phyloP scores from a whole-genome alignment of 2,329 filamentous ascomycete genomes.

The Saccharata proteae region DNA sequence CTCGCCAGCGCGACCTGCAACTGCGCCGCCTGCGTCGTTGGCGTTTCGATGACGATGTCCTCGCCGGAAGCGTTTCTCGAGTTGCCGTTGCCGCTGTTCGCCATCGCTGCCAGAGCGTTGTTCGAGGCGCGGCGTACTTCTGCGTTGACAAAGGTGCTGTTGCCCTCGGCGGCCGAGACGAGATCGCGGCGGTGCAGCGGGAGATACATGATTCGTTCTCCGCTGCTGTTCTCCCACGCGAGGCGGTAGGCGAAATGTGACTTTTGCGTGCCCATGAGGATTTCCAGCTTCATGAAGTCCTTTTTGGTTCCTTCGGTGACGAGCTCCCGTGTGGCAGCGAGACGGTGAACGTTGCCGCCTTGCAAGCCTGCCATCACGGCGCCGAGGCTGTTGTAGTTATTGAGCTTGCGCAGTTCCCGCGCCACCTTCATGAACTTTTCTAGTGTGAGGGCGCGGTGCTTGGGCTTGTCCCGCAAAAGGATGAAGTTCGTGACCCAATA shows the following conservation, averaged over 20 bases:
- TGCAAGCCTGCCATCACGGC: conserved; percentile 89
- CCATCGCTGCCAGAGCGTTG: background rate
- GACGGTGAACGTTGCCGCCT: conserved; percentile 71
- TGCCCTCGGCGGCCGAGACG: conserved; percentile 84
- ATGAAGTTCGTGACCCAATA: conserved; percentile 43
- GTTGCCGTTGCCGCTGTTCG: conserved; percentile 1
- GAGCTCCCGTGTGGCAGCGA: conserved; percentile 66
- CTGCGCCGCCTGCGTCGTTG: conserved; percentile 3
- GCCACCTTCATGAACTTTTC: conserved; percentile 95
- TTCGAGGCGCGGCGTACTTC: conserved; percentile 11
- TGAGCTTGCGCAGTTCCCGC: conserved; percentile 68
- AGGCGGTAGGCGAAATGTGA: conserved; percentile 92
- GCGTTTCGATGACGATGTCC: conserved; percentile 10
- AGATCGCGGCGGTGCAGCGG: conserved; percentile 82
- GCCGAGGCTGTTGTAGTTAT: conserved; percentile 96
- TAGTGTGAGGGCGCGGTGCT: conserved; percentile 80
- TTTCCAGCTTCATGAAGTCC: conserved; percentile 75
- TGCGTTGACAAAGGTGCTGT: conserved; percentile 68
- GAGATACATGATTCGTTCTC: conserved; percentile 85
- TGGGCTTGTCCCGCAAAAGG: conserved; percentile 84
- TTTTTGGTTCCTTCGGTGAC: conserved; percentile 62
- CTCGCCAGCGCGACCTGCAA: conserved; percentile 19
- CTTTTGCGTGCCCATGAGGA: conserved; percentile 87
- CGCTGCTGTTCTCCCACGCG: conserved; percentile 89
- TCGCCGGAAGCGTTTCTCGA: conserved; percentile 16